Evolutionary conservation across 2,329 filamentous ascomycete species (phyloP).

Genomic region (Hypoxylon sp.): DNA sequence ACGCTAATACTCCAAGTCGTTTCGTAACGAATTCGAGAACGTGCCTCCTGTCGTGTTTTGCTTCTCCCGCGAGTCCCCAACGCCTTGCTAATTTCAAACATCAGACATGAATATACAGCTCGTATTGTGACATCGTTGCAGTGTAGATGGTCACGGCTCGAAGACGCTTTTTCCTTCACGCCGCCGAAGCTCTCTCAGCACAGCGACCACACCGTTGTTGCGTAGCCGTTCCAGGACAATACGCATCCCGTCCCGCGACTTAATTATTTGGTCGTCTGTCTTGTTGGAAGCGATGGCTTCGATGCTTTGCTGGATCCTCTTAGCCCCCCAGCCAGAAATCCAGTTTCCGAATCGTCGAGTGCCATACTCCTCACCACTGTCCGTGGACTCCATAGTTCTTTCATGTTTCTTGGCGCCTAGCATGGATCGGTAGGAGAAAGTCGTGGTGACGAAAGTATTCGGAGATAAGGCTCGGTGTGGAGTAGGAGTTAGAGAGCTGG

Average conservation of each 20-base stretch:
- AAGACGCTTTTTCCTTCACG: slow-evolving; percentile 58
- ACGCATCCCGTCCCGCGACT: slow-evolving; percentile 87
- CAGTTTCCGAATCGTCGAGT: slow-evolving; percentile 59
- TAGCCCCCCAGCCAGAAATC: slow-evolving; percentile 72
- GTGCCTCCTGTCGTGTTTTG: slow-evolving; percentile 21
- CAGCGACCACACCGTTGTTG: slow-evolving; percentile 71
- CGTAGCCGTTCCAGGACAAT: slow-evolving; percentile 81
- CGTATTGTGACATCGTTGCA: slow-evolving; percentile 14
- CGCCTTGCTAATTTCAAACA: slow-evolving; percentile 44
- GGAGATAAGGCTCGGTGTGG: slow-evolving; percentile 48
- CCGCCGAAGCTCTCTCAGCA: slow-evolving; percentile 68
- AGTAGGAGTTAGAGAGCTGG: slow-evolving; percentile 48
- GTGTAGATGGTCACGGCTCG: slow-evolving; percentile 44
- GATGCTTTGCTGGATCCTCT: slow-evolving; percentile 83
- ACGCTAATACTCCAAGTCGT: slow-evolving; percentile 6
- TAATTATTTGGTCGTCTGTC: slow-evolving; percentile 82
- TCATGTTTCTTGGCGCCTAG: slow-evolving; percentile 78
- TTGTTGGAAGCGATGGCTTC: slow-evolving; percentile 83
- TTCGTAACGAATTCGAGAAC: slow-evolving; percentile 21
- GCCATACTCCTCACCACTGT: slow-evolving; percentile 59
- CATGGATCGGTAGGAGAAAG: slow-evolving; percentile 79
- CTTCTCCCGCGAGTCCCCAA: slow-evolving; percentile 35
- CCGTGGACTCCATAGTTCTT: slow-evolving; percentile 61
- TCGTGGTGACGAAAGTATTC: slow-evolving; percentile 78
- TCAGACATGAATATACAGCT: slow-evolving; percentile 35